phyloP scores from a whole-genome alignment of 148 eudicot species.

The Persicaria tinctoria region DNA sequence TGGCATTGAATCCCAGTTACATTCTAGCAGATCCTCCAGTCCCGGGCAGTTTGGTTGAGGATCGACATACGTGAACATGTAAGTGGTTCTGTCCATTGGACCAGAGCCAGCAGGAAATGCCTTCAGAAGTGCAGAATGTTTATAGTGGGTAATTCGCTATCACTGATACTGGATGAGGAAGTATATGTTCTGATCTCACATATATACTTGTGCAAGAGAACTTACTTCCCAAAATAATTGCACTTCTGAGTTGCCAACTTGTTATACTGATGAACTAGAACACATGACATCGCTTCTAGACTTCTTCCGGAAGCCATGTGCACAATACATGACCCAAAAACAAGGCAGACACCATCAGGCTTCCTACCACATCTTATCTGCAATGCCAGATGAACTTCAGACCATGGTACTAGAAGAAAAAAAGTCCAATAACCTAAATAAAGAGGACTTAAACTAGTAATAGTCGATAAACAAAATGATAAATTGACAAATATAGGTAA shows the following conservation, averaged over 20 bases:
- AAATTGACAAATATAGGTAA: too few species aligned
- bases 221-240: slow-evolving; percentile 98
- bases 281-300: slow-evolving; percentile 77
- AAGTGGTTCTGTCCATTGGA: slow-evolving; percentile 77
- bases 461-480: too few species aligned
- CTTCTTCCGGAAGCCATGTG: slow-evolving; percentile 63
- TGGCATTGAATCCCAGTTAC: slow-evolving; percentile 95
- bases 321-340: slow-evolving; percentile 96
- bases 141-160: neutral
- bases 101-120: slow-evolving; percentile 99
- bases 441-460: too few species aligned
- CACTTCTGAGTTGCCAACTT: slow-evolving; percentile 60
- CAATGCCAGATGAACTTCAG: neutral
- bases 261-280: slow-evolving; percentile 51
- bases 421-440: too few species aligned
- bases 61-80: slow-evolving; percentile 92
- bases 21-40: slow-evolving; percentile 84
- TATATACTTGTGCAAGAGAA: neutral
- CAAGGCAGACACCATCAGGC: slow-evolving; percentile 97
- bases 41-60: slow-evolving; percentile 78
- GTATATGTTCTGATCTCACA: neutral
- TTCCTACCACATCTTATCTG: slow-evolving; percentile 79
- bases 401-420: neutral
- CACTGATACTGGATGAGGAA: neutral
- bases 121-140: slow-evolving; percentile 23